These are phyloP conservation scores for Wickerhamomyces queroliae DNA, from an alignment of 805 yeast genomes.

Conservation along the genomic window DNA sequence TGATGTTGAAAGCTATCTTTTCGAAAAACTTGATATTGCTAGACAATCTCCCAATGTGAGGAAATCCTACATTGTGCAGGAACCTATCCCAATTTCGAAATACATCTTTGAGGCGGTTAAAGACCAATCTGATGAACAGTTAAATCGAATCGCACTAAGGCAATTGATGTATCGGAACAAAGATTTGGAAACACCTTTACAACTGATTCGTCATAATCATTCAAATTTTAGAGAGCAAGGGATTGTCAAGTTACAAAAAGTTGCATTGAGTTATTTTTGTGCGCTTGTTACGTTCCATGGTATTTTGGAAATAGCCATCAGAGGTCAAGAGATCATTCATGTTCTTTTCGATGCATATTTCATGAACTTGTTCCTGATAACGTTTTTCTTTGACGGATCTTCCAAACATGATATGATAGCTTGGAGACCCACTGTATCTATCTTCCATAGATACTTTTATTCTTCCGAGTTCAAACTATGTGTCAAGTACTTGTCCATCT, in stretches of 20 bases:
- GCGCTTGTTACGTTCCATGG: neutral
- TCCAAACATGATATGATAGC: neutral
- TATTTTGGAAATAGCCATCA: neutral
- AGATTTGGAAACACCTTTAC: constrained; percentile 1
- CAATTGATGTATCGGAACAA: constrained; percentile 5
- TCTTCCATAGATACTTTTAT: neutral
- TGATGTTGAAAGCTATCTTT: constrained; percentile 49
- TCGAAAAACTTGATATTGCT: neutral
- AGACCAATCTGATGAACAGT: neutral
- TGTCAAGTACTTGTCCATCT: neutral
- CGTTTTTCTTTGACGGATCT: neutral
- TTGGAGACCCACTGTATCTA: neutral
- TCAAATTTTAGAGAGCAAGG: neutral
- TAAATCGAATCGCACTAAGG: neutral
- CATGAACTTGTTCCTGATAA: neutral
- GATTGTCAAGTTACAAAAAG: neutral
- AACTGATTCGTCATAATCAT: neutral
- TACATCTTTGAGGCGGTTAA: neutral
- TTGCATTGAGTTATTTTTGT: neutral
- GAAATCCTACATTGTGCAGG: neutral
- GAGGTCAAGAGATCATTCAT: neutral
- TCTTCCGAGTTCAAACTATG: neutral
- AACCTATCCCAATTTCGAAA: neutral
- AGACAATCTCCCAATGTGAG: neutral
- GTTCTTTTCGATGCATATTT: neutral